Base-by-base conservation (phyloP, 495 filamentous ascomycete genomes). In the Penicillium longicatenatum region DNA sequence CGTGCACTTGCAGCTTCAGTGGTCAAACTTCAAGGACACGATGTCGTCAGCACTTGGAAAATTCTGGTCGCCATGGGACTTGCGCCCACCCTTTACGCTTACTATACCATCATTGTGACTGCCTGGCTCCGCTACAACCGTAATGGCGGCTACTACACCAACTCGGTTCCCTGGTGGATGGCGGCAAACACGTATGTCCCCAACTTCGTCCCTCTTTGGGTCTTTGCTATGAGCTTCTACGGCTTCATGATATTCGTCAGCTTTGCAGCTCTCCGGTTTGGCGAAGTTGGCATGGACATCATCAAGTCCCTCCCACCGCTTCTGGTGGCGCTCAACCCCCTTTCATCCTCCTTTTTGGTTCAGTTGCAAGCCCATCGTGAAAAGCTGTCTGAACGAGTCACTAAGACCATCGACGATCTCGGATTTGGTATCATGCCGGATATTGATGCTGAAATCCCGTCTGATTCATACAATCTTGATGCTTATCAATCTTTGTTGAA, bases 1-100 rank as follows among this genome's bases (percentile, higher is more conserved):
- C 86, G 92, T 68, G 94, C 94, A 0, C 82, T 98, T 9, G 93
- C 92, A 3, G 92, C 86, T 20, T 96, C 92, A 5, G 89, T 89
- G 3, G 94, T 98, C 60, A 98, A 98, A 69, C 83, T 98, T 26
- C 87, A 93, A 70, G 94, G 89, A 17, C 84, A 86, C 44, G 94
- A 98, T 67, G 94, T 98, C 17, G 91, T 98, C 75, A 91, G 92
- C 0, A 97, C 93, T 1, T 98, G 94, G 94, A 98, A 98, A 71
- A 82, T 98, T 14, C 85, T 98, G 9, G 92, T 97, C n/a, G 84
- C 93, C 31, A 79, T 97, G 67, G 91, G 86, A 16, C 84, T 98
- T 61, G 90, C 92, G 9, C 94, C 94, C 1, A 74, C 90, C 8
- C 78, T 96, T 4, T 97, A 97, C 71, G 85, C 86, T 53, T 79